These are phyloP conservation scores for Pholiota molesta DNA, from an alignment of 768 basidiomycete genomes.

Conservation along the genomic window DNA sequence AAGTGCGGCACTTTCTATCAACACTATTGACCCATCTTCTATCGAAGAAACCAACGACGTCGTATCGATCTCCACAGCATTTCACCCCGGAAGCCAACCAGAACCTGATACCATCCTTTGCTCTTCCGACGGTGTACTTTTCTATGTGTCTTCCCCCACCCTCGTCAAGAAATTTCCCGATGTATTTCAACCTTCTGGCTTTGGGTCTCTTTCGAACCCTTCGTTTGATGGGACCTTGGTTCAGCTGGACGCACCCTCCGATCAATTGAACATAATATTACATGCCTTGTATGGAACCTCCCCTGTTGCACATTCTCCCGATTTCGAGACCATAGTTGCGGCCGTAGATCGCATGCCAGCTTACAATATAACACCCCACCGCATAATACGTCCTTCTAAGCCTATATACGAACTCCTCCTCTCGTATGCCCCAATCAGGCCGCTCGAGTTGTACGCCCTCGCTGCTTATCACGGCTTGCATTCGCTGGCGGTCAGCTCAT, in stretches of 20 bases:
- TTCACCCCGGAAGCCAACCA: conserved; percentile 26
- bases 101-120: conserved; percentile 38
- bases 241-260: conserved; percentile 44
- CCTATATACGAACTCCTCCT: conserved; percentile 37
- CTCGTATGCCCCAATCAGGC: conserved; percentile 33
- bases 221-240: conserved; percentile 36
- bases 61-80: conserved; percentile 31
- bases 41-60: neutral
- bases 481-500: conserved; percentile 40
- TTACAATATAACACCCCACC: conserved; percentile 26
- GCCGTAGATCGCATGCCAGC: conserved; percentile 42
- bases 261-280: conserved; percentile 55
- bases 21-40: neutral
- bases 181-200: conserved; percentile 34
- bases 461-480: conserved; percentile 37
- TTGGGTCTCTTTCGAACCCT: conserved; percentile 10
- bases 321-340: conserved; percentile 46
- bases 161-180: conserved; percentile 49
- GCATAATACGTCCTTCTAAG: conserved; percentile 27
- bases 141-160: conserved; percentile 54
- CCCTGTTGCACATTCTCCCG: conserved; percentile 53
- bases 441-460: conserved; percentile 45
- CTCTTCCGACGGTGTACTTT: conserved; percentile 64
- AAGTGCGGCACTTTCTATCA: neutral
- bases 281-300: conserved; percentile 56